phyloP scores from a whole-genome alignment of 2,329 filamentous ascomycete species.

The Ceratocystis eucalypticola region DNA sequence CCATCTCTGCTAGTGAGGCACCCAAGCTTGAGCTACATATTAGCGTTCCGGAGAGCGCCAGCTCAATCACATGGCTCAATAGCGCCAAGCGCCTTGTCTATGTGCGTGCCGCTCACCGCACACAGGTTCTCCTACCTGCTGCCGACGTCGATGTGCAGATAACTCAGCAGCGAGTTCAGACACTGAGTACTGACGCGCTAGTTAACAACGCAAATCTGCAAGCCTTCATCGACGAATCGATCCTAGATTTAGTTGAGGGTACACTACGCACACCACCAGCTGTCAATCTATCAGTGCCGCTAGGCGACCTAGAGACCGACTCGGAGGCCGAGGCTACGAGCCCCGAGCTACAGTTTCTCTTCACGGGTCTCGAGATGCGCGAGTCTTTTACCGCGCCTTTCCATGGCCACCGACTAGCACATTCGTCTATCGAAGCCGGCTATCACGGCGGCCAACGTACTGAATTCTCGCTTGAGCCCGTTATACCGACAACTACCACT shows the following conservation, averaged over 20 bases:
- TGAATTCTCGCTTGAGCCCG: conserved; percentile 35
- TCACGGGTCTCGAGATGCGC: conserved; percentile 40
- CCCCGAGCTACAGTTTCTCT: conserved; percentile 30
- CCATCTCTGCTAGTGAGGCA: conserved; percentile 11
- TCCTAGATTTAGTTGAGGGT: conserved; percentile 33
- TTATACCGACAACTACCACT: background rate
- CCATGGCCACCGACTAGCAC: conserved; percentile 34
- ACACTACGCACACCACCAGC: conserved; percentile 30
- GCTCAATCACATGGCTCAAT: conserved; percentile 20
- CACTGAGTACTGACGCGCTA: conserved; percentile 6
- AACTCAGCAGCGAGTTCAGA: conserved; percentile 25
- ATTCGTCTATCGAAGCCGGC: conserved; percentile 40
- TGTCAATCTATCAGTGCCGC: conserved; percentile 36
- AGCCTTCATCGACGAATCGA: conserved; percentile 33
- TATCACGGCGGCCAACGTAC: conserved; percentile 38
- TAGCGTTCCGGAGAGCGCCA: conserved; percentile 15
- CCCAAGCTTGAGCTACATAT: conserved; percentile 21
- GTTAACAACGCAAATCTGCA: conserved; percentile 23
- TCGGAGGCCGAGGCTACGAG: conserved; percentile 25
- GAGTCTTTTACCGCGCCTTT: conserved; percentile 28
- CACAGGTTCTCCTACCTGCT: conserved; percentile 31
- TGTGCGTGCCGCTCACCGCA: conserved; percentile 28
- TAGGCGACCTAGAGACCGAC: background rate
- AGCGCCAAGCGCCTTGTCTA: conserved; percentile 28
- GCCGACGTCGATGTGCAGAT: conserved; percentile 32